A percentile compares a stretch with the other conserved stretches of the same genome.
Conservation (phyloP, 257 asterid genomes). For the Scutellaria barbata region DNA sequence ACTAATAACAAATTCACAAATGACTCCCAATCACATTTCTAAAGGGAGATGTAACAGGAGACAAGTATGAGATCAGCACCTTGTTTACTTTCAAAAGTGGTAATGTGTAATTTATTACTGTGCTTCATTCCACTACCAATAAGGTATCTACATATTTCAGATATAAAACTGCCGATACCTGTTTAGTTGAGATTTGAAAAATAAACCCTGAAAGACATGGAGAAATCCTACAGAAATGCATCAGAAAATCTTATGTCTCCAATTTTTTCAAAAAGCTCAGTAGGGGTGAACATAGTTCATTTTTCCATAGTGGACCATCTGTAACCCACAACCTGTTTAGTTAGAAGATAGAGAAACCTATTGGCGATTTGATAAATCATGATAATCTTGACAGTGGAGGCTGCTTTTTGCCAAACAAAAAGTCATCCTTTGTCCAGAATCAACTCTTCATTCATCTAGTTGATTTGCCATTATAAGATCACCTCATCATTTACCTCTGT, state of each 20-base stretch:
- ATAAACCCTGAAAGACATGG: neutral
- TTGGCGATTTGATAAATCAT: neutral
- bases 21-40: neutral
- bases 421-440: neutral
- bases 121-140: neutral
- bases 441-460: neutral
- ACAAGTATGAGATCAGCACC: constrained; percentile 9
- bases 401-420: constrained; percentile 2
- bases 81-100: neutral
- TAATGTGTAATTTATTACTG: neutral
- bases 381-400: constrained; percentile 4
- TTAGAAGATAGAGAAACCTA: constrained; percentile 18
- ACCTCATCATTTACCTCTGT: neutral
- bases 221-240: neutral
- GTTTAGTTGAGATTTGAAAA: neutral
- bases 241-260: neutral
- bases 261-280: neutral
- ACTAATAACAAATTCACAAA: neutral
- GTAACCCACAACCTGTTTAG: constrained; percentile 13
- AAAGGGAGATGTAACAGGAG: neutral
- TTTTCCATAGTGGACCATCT: neutral
- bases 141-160: constrained; percentile 9
- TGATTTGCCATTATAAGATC: neutral
- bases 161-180: neutral
- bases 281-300: neutral